Evolutionary conservation across 169 alveolate genomes (phyloP).

Genomic region (Babesia sp.): DNA sequence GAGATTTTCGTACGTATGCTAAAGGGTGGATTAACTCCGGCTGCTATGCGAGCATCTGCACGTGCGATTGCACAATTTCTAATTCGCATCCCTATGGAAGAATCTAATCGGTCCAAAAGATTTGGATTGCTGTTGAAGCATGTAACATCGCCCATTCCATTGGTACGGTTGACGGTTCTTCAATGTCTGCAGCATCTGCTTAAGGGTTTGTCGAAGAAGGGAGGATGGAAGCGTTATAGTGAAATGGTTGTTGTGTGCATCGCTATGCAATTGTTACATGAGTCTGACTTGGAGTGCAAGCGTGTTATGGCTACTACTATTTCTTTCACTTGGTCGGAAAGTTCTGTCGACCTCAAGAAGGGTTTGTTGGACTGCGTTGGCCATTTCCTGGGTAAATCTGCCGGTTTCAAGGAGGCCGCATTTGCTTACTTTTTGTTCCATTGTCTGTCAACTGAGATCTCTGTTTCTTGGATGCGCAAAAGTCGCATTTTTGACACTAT

Average conservation of each 20-base stretch:
- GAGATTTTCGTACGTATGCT: constrained; percentile 46
- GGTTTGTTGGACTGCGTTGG: constrained; percentile 47
- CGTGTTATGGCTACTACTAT: constrained; percentile 33
- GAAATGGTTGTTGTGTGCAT: constrained; percentile 42
- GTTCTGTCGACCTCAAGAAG: constrained; percentile 36
- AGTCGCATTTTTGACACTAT: constrained; percentile 3
- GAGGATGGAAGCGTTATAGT: constrained; percentile 54
- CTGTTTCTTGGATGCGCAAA: constrained; percentile 37
- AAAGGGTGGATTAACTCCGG: constrained; percentile 40
- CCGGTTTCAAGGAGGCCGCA: constrained; percentile 24
- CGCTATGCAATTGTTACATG: constrained; percentile 23
- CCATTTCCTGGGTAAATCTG: constrained; percentile 31
- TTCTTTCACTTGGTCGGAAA: constrained; percentile 33
- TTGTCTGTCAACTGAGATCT: constrained; percentile 29
- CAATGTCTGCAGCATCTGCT: constrained; percentile 9
- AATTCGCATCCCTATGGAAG: constrained; percentile 47
- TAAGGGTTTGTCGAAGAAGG: constrained; percentile 36
- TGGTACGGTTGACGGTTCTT: constrained; percentile 33
- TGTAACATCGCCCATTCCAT: constrained; percentile 25
- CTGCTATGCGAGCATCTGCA: constrained; percentile 23
- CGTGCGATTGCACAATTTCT: constrained; percentile 30
- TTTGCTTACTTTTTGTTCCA: constrained; percentile 48
- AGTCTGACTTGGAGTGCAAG: constrained; percentile 42
- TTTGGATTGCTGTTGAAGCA: constrained; percentile 54
- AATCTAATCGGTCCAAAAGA: constrained; percentile 39